Percentiles rank a stretch among this genome's conserved stretches.
Conservation (phyloP, 305 asterid genomes). For the Fraxinus sp. region DNA sequence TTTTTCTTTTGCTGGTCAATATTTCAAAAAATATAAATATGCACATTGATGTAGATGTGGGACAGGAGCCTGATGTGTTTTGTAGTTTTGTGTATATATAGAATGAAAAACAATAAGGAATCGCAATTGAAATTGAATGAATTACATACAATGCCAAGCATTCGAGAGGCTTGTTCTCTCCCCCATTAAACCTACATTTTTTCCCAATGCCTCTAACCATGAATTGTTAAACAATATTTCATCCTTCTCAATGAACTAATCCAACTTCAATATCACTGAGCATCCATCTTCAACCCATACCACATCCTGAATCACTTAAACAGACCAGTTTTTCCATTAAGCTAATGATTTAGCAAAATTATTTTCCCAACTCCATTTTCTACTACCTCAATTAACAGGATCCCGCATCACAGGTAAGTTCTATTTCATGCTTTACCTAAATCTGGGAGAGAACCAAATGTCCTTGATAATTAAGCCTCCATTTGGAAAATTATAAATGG, state of each 20-base stretch:
- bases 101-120: not conserved
- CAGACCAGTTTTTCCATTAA: not conserved
- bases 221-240: not conserved
- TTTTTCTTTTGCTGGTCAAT: not conserved
- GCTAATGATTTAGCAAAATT: not conserved
- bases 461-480: not conserved
- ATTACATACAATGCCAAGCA: not conserved
- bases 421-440: not conserved
- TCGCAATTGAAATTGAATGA: not conserved
- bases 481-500: not conserved
- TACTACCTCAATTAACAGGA: not conserved
- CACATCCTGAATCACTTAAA: not conserved
- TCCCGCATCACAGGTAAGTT: not conserved
- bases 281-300: not conserved
- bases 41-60: not conserved
- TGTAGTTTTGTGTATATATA: not conserved
- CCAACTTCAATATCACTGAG: not conserved
- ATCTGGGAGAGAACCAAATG: slow-evolving; percentile 4
- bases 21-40: not conserved
- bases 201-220: not conserved
- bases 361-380: not conserved
- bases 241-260: not conserved
- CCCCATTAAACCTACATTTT: not conserved
- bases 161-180: not conserved
- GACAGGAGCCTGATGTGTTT: not conserved